Evolutionary conservation across 495 filamentous ascomycete genomes (phyloP).

Genomic region (Cenococcum geophilum): DNA sequence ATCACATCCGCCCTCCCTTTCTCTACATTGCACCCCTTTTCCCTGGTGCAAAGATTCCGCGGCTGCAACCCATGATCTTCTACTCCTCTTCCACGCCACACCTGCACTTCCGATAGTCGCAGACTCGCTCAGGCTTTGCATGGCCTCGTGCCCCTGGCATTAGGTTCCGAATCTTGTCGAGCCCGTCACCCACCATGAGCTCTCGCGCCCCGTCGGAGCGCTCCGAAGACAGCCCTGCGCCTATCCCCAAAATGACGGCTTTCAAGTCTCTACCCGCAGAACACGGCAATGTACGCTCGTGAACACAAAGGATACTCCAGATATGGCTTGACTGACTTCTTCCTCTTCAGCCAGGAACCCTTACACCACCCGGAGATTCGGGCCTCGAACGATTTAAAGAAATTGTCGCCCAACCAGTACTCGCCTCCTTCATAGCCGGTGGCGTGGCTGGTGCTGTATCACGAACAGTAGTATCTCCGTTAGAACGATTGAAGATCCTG

Average conservation of each 20-base stretch:
- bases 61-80: conserved; percentile 19
- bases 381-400: conserved; percentile 20
- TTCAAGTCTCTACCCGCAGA: conserved; percentile 8
- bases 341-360: conserved; percentile 8
- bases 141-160: conserved; percentile 9
- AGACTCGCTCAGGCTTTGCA: not conserved
- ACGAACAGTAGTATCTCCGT: conserved; percentile 88
- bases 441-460: conserved; percentile 96
- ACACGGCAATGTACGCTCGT: conserved; percentile 15
- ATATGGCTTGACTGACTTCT: not conserved
- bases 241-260: conserved; percentile 10
- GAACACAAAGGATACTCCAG: not conserved
- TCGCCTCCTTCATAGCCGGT: conserved; percentile 91
- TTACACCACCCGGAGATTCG: conserved; percentile 14
- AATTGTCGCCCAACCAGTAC: conserved; percentile 63
- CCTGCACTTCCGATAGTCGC: conserved; percentile 18
- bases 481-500: conserved; percentile 95
- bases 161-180: conserved; percentile 1
- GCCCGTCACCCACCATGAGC: conserved; percentile 8
- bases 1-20: not conserved
- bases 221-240: conserved; percentile 11
- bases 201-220: conserved; percentile 9
- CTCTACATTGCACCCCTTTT: not conserved
- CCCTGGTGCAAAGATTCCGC: conserved; percentile 2
- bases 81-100: not conserved